Percentiles rank a stretch among this genome's conserved stretches.
phyloP scores from a whole-genome alignment of 495 filamentous ascomycete species.

The Lasiosphaeria hispida region DNA sequence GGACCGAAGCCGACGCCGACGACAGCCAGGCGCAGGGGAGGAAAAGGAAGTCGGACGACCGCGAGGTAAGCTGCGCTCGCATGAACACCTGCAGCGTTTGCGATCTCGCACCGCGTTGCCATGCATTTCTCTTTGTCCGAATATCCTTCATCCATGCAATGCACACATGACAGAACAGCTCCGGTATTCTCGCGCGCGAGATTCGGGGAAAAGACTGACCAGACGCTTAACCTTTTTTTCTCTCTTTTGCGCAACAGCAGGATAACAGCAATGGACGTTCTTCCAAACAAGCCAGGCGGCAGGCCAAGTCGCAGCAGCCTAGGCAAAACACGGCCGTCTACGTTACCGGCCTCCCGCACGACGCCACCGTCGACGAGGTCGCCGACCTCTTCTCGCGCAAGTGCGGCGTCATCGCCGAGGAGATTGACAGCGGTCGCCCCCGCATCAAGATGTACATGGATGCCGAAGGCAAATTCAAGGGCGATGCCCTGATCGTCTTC shows the following conservation, averaged over 20 bases:
- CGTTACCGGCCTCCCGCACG: constrained; percentile 77
- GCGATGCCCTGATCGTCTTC: constrained; percentile 89
- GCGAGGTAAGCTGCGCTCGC: constrained; percentile 53
- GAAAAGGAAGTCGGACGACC: constrained; percentile 70
- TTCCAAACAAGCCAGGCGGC: constrained; percentile 29
- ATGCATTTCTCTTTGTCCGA: not conserved
- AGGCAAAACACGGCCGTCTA: constrained; percentile 88
- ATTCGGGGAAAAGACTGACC: constrained; percentile 26
- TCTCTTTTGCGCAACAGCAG: constrained; percentile 21
- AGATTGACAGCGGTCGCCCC: constrained; percentile 78
- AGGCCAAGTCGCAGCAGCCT: constrained; percentile 39
- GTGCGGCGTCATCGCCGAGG: constrained; percentile 91
- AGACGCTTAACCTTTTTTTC: constrained; percentile 24
- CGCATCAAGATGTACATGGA: constrained; percentile 93
- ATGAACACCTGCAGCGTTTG: constrained; percentile 21
- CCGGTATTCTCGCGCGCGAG: constrained; percentile 9
- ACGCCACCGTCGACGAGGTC: constrained; percentile 77
- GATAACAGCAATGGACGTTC: constrained; percentile 24
- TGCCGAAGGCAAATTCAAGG: constrained; percentile 80
- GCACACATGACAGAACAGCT: not conserved
- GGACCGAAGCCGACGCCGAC: constrained; percentile 62
- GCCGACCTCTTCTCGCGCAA: constrained; percentile 75
- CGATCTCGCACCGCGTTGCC: constrained; percentile 15
- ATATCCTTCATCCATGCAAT: not conserved
- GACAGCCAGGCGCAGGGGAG: constrained; percentile 44